Evolutionary conservation across 139 green algal species (phyloP).

Genomic region (Monoraphidium neglectum): DNA sequence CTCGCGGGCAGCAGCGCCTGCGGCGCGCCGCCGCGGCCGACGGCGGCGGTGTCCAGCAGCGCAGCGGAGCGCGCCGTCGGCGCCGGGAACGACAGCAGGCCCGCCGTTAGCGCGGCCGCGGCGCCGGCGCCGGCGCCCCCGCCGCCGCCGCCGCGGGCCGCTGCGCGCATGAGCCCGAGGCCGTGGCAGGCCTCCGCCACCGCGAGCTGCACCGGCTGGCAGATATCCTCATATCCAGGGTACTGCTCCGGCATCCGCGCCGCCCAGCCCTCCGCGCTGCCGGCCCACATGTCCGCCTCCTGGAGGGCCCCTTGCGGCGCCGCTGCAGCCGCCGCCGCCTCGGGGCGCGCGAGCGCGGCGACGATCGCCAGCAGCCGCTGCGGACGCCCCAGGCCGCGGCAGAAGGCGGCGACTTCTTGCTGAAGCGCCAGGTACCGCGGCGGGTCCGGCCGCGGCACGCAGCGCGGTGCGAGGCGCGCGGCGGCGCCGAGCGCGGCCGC

Average conservation of each 20-base stretch:
- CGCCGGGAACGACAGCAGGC: conserved; percentile 40
- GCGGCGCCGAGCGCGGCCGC: not conserved
- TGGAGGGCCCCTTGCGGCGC: conserved; percentile 25
- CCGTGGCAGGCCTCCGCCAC: conserved; percentile 68
- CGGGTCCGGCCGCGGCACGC: conserved; percentile 73
- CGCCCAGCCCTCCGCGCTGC: conserved; percentile 57
- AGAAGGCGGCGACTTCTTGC: conserved; percentile 50
- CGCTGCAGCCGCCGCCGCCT: conserved; percentile 6
- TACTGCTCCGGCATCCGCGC: conserved; percentile 55
- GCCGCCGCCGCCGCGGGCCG: conserved; percentile 13
- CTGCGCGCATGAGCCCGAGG: conserved; percentile 50
- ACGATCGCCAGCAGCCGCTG: conserved; percentile 31
- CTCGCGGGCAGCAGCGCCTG: conserved; percentile 1
- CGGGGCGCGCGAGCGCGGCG: conserved; percentile 9
- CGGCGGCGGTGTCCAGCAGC: not conserved
- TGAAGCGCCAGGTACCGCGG: conserved; percentile 69
- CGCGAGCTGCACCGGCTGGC: conserved; percentile 83
- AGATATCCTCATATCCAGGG: conserved; percentile 80
- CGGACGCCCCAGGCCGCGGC: conserved; percentile 24
- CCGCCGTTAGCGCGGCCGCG: conserved; percentile 28
- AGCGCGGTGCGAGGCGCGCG: conserved; percentile 41
- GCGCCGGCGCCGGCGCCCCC: conserved; percentile 5
- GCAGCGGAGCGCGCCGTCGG: not conserved
- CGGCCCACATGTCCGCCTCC: conserved; percentile 46
- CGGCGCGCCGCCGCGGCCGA: no score